Base-by-base conservation (phyloP, 352 stramenopile species). In the Phytophthora sp. region DNA sequence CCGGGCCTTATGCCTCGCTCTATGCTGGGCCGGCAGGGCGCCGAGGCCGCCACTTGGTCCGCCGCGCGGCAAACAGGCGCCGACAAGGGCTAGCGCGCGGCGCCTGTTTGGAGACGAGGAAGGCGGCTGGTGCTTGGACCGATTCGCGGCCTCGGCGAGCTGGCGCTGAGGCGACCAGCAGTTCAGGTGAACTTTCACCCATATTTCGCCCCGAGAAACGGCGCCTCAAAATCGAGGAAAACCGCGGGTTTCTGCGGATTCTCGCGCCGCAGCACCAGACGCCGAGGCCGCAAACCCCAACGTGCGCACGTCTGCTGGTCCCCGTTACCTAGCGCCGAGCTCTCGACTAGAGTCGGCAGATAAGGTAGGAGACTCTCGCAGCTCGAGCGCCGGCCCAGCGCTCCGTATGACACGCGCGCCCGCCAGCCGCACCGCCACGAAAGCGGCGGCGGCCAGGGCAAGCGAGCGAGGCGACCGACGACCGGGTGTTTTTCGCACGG, bases 21-120 rank as follows among this genome's bases (percentile, higher is more conserved):
- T 61, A 38, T 54, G 45, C 45, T 48, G 24, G 38, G 38, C 6
- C 13, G 17, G 27, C 18, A 30, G 45, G 7, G 56, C 44, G n/a
- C n/a, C n/a, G n/a, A n/a, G n/a, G n/a, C n/a, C n/a, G 48, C 35
- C 46, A 24, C 30, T 51, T 59, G 45, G 46, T 59, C 61, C 54
- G n/a, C 46, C 45, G n/a, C 42, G 41, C 41, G 46, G 34, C 48
- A 66, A 66, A 70, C 46, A 70, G 62, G 48, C 54, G 54, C n/a
- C n/a, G n/a, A n/a, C n/a, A n/a, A n/a, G n/a, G n/a, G n/a, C n/a
- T n/a, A n/a, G n/a, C n/a, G n/a, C n/a, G 57, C 60, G 60, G 53
- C 53, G 53, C 46, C 52, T 63, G 61, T 62, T 62, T 62, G 21
- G 54, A 4, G 30, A 53, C 18, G 15, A 44, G 17, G 24, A 54